Percentiles rank a stretch among this genome's conserved stretches.
Conservation (phyloP, 495 filamentous ascomycete species). For the Xylaria sp. region DNA sequence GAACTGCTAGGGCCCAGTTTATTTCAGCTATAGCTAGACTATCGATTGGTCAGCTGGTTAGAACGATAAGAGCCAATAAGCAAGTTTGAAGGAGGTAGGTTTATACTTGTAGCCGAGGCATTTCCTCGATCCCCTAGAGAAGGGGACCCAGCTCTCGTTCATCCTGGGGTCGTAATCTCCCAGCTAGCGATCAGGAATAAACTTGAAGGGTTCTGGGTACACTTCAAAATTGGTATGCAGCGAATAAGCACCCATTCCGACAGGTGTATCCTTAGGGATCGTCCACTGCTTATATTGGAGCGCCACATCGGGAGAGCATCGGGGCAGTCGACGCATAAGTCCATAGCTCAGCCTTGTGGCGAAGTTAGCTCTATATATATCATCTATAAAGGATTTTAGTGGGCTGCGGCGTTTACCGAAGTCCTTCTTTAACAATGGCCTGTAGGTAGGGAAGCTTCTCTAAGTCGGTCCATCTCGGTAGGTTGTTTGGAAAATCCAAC, state of each 20-base stretch:
- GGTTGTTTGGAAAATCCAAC: conserved; percentile 24
- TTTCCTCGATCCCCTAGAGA: conserved; percentile 29
- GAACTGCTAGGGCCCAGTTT: conserved; percentile 41
- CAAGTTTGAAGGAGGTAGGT: too few relatives aligned
- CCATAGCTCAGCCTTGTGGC: background rate
- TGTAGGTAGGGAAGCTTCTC: conserved; percentile 44
- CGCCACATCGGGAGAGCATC: conserved; percentile 29
- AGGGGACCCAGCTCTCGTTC: conserved; percentile 29
- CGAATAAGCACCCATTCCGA: conserved; percentile 37
- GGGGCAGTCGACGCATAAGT: background rate
- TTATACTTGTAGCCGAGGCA: conserved; percentile 35
- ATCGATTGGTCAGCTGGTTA: background rate
- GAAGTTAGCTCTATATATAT: background rate
- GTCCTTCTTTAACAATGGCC: conserved; percentile 48
- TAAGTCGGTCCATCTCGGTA: conserved; percentile 37
- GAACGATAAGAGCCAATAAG: background rate
- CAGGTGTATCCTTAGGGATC: conserved; percentile 30
- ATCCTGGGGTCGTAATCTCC: conserved; percentile 38
- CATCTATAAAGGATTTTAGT: too few relatives aligned
- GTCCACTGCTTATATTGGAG: conserved; percentile 35
- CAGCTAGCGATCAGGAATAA: conserved; percentile 52
- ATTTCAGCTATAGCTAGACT: conserved; percentile 48
- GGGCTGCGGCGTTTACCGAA: conserved; percentile 32
- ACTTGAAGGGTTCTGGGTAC: conserved; percentile 44
- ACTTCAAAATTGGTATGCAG: conserved; percentile 46